phyloP scores from a whole-genome alignment of 345 rosid species.

The Eucalyptus polybractea region DNA sequence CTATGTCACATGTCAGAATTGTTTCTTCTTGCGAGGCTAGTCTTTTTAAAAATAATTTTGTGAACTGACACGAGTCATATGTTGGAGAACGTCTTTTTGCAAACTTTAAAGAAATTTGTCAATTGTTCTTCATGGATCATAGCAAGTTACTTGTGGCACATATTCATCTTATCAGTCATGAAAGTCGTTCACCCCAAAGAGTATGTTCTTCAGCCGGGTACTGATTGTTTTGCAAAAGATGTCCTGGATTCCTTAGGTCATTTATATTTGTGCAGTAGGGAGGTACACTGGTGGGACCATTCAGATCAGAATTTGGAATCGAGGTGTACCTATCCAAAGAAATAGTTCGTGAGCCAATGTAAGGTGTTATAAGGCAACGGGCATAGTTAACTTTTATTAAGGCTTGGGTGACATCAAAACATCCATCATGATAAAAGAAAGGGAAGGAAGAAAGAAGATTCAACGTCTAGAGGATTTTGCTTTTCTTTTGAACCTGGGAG shows the following conservation, averaged over 20 bases:
- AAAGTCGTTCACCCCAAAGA: not conserved
- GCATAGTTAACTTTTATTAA: not conserved
- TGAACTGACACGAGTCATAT: not conserved
- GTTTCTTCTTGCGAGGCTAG: not conserved
- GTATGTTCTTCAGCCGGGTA: not conserved
- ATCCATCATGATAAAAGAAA: not conserved
- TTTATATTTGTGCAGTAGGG: not conserved
- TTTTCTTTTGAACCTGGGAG: not conserved
- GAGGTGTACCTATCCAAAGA: not conserved
- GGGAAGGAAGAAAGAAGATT: not conserved
- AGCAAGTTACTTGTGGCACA: not conserved
- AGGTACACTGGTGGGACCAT: not conserved
- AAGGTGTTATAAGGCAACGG: not conserved
- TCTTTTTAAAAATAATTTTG: not conserved
- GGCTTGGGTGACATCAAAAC: not conserved
- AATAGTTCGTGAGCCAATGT: not conserved
- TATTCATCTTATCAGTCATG: not conserved
- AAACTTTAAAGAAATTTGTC: not conserved
- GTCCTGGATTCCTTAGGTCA: not conserved
- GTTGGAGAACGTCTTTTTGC: not conserved
- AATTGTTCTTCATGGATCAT: not conserved
- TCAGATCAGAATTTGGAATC: not conserved
- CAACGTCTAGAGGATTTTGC: not conserved
- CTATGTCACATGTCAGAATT: not conserved
- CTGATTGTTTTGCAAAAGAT: not conserved